Evolutionary conservation across 805 yeast genomes (phyloP), one percentile per base, ranked within the genome.

Genomic region (Saccharomyces mikatae): DNA sequence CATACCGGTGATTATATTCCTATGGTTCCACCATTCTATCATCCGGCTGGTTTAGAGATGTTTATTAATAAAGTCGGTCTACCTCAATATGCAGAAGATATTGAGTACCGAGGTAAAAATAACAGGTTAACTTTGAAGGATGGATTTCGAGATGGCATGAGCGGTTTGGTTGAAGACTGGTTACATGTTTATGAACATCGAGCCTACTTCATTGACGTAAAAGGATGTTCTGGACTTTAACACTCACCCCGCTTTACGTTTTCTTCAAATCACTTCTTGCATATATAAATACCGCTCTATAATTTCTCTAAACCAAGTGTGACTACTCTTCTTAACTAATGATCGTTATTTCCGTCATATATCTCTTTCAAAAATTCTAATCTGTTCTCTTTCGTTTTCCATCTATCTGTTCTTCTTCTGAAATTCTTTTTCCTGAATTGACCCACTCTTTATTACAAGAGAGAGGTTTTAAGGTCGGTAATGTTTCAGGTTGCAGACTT

Each of bases 1-100:
- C 87, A 84, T 61, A 64, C 70, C n/a, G 73, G 74, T 24, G 91
- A 86, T 60, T 62, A 78, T 27, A 81, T 86, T 24, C 86, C 89
- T 0, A 62, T 69, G 54, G 67, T 84, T 27, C 91, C 90, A 4
- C 83, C 86, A 9, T 70, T 75, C 1, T 72, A 71, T 28, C 58
- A 72, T 51, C 83, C 80, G 51, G 74, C 77, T 2, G 88, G 88
- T 0, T 71, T 75, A 48, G 81, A 82, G 57, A 73, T 81, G 46
- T 68, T 67, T 48, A 79, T 82, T 14, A 62, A 66, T 17, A 74
- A 75, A 54, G 61, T 55, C n/a, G 58, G 67, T 24, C 41, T 70
- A 10, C 75, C 75, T 0, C 75, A 71, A 54, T 36, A 36, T 4
- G 56, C 57, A 2, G 49, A 54, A 5, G 72, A 69, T 53, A 41